Conservation (phyloP, 1,284 basidiomycete species). For the Microbotryum scabiosae region DNA sequence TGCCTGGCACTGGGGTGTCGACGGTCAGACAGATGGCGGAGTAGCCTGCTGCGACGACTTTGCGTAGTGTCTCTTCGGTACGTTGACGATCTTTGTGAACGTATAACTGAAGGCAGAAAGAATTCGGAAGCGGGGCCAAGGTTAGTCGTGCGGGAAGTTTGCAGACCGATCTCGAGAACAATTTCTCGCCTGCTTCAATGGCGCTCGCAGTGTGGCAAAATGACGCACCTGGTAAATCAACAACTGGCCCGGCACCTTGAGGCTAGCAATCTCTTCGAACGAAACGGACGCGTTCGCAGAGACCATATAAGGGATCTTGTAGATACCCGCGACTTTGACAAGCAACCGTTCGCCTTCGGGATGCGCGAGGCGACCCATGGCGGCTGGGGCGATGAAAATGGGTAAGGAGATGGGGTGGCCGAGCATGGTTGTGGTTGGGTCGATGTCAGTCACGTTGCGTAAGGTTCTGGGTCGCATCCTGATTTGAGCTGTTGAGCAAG, state of each 20-base stretch:
- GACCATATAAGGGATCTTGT: conserved; percentile 41
- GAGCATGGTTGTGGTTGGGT: conserved; percentile 68
- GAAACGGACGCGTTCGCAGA: conserved; percentile 79
- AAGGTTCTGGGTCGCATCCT: conserved; percentile 76
- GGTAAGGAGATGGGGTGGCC: conserved; percentile 67
- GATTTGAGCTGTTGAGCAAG: conserved; percentile 36
- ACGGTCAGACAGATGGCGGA: conserved; percentile 86
- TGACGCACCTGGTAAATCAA: conserved; percentile 60
- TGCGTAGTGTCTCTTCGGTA: conserved; percentile 62
- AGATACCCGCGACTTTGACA: conserved; percentile 17
- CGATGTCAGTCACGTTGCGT: conserved; percentile 59
- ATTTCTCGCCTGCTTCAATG: too few relatives aligned
- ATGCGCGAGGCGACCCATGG: conserved; percentile 38
- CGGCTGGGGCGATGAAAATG: conserved; percentile 71
- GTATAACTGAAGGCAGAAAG: conserved; percentile 53
- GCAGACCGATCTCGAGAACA: too few relatives aligned
- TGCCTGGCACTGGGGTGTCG: conserved; percentile 76
- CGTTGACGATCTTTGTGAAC: conserved; percentile 64
- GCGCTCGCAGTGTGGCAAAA: not conserved
- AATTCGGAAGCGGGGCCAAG: conserved; percentile 8
- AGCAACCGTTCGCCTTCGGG: conserved; percentile 29
- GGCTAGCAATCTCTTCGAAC: conserved; percentile 56
- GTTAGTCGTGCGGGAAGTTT: not conserved
- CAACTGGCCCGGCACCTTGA: conserved; percentile 52
- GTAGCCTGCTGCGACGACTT: conserved; percentile 63